These are phyloP conservation scores for Coemansia sp. DNA, from an alignment of 192 early-diverging fungal genomes.

Conservation along the genomic window DNA sequence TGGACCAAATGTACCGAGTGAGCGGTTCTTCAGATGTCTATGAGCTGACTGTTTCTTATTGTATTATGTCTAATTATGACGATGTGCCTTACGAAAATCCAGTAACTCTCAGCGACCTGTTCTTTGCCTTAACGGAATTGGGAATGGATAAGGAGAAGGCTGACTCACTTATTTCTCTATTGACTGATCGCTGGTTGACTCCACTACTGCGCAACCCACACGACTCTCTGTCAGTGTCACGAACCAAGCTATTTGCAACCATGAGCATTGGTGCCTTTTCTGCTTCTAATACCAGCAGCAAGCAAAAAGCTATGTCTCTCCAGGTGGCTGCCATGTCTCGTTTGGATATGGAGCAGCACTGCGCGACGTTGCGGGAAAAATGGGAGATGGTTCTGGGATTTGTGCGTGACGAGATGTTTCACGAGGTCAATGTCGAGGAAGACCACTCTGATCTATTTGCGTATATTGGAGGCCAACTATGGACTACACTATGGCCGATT, in stretches of 20 bases:
- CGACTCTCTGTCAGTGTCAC: constrained; percentile 24
- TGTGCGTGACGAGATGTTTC: constrained; percentile 41
- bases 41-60: constrained; percentile 27
- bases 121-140: constrained; percentile 44
- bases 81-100: constrained; percentile 46
- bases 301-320: not conserved
- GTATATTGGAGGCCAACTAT: constrained; percentile 32
- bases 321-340: not conserved
- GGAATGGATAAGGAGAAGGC: constrained; percentile 25
- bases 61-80: constrained; percentile 29
- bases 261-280: constrained; percentile 40
- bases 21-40: constrained; percentile 9
- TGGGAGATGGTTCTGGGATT: constrained; percentile 37
- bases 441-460: constrained; percentile 36
- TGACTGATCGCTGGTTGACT: constrained; percentile 28
- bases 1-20: constrained; percentile 22
- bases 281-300: not conserved
- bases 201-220: constrained; percentile 34
- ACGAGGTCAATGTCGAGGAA: constrained; percentile 35
- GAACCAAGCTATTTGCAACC: constrained; percentile 24
- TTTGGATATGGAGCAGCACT: constrained; percentile 5
- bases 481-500: constrained; percentile 26
- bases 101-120: constrained; percentile 39
- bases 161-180: constrained; percentile 18
- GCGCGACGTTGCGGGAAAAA: constrained; percentile 28